A percentile compares a stretch with the other conserved stretches of the same genome.
Evolutionary conservation across 2,329 filamentous ascomycete genomes (phyloP).

Genomic region (Fusarium illudens): DNA sequence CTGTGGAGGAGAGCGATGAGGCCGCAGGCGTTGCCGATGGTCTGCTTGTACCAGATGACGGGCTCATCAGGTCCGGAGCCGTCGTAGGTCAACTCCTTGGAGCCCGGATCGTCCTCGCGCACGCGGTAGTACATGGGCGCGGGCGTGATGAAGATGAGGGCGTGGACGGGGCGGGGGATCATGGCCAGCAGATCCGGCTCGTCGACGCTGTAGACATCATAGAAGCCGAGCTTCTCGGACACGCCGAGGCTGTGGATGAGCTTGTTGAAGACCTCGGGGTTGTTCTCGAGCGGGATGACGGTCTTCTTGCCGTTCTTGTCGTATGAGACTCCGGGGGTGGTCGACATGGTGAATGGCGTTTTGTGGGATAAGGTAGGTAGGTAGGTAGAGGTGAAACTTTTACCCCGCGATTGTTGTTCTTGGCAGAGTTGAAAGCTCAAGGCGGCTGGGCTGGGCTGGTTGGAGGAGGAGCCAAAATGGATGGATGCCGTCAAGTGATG

Average conservation of each 20-base stretch:
- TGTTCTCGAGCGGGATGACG: constrained; percentile 61
- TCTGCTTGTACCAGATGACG: constrained; percentile 86
- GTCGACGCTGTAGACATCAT: constrained; percentile 84
- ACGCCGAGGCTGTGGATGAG: constrained; percentile 78
- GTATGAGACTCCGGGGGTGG: constrained; percentile 25
- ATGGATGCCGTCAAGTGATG: constrained; percentile 10
- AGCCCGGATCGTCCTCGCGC: constrained; percentile 38
- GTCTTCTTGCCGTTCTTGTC: constrained; percentile 42
- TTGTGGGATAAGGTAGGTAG: background rate
- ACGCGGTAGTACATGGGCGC: constrained; percentile 58
- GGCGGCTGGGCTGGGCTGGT: background rate
- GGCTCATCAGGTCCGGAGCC: constrained; percentile 60
- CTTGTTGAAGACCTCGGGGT: constrained; percentile 80
- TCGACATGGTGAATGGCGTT: constrained; percentile 19
- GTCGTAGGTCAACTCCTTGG: constrained; percentile 44
- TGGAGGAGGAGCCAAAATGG: constrained; percentile 1
- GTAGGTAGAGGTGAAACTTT: background rate
- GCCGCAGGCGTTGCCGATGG: constrained; percentile 83
- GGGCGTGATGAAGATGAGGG: constrained; percentile 83
- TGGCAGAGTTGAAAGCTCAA: background rate
- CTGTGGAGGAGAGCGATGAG: constrained; percentile 80
- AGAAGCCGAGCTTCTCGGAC: constrained; percentile 72
- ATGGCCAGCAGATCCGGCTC: constrained; percentile 79
- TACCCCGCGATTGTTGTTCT: constrained; percentile 13
- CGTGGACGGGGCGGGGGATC: constrained; percentile 75